phyloP scores from a whole-genome alignment of 2,329 filamentous ascomycete species.

The Seiridium cupressi region DNA sequence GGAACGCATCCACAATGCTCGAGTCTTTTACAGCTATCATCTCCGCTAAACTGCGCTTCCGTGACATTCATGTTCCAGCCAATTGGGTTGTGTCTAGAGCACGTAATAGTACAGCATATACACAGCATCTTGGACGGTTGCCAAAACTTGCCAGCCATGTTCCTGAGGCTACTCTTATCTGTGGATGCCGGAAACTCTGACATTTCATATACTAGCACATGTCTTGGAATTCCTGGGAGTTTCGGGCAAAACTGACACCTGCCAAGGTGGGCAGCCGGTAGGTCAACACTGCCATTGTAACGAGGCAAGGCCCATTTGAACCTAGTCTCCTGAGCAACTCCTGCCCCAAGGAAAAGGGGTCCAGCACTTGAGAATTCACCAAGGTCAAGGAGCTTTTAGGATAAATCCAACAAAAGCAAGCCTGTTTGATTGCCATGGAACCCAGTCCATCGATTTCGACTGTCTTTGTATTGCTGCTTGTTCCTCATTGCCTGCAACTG shows the following conservation, averaged over 20 bases:
- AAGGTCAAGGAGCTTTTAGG: neutral
- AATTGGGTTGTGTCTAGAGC: constrained; percentile 3
- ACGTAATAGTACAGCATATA: constrained; percentile 4
- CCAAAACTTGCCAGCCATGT: neutral
- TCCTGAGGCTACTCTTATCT: constrained; percentile 4
- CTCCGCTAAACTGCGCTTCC: neutral
- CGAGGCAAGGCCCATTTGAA: neutral
- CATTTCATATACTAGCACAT: neutral
- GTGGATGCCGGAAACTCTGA: neutral
- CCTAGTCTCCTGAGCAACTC: neutral
- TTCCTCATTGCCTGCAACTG: neutral
- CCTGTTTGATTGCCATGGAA: no score
- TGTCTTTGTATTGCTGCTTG: neutral
- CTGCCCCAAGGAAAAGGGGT: neutral
- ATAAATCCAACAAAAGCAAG: neutral
- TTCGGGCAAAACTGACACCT: constrained; percentile 5
- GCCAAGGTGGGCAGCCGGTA: constrained; percentile 9
- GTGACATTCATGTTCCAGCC: neutral
- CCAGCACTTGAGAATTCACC: neutral
- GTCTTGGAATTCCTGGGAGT: neutral
- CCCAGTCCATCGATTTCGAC: no score
- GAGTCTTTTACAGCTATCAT: neutral
- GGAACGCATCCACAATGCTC: neutral
- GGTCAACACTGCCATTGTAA: constrained; percentile 7
- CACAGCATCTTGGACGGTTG: neutral